Evolutionary conservation across 345 rosid genomes (phyloP), one percentile per base, ranked within the genome.

Genomic region (Eucalyptus urophylla): DNA sequence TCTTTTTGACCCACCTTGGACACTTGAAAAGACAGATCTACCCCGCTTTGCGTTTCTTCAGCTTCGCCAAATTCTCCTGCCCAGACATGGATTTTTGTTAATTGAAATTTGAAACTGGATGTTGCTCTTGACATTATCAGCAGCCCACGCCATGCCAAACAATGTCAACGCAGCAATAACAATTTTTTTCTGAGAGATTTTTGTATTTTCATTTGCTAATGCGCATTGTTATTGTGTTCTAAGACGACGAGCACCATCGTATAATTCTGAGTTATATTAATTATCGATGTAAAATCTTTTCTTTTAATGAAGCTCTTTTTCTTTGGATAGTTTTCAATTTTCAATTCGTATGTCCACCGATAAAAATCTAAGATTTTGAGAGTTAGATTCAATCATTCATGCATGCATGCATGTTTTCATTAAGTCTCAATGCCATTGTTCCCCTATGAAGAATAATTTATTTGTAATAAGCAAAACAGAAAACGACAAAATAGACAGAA

Each of bases 201-300:
- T 17, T 2, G 25, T 5, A 76, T 11, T 21, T 40, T 76, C 3
- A 25, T 76, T 76, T 37, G 15, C 1, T 40, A 11, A 40, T 76
- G 1, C 0, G 1, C 0, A 1, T 37, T 33, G 4, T 33, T 0
- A 16, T 16, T 17, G 1, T 24, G 0, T 2, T 37, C 2, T 19
- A 72, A 7, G 3, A 1, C 3, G 5, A 8, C 3, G 5, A 8
- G 43, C 1, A 10, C 1, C 0, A 1, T 29, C 10, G 6, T 76
- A 21, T 37, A 6, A 21, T 76, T 21, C 3, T 37, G 2, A 2
- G 2, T 40, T 76, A 6, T 0, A 76, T 76, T 76, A 33, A 22
- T 76, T 19, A 19, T 37, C 0, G 0, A 21, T 3, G 14, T 9
- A 76, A 19, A 0, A 1, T 0, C 0, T 19, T 76, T 37, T 2